Evolutionary conservation across 2,329 filamentous ascomycete genomes (phyloP), one percentile per base, ranked within the genome.

Genomic region (Apiospora malaysiana): DNA sequence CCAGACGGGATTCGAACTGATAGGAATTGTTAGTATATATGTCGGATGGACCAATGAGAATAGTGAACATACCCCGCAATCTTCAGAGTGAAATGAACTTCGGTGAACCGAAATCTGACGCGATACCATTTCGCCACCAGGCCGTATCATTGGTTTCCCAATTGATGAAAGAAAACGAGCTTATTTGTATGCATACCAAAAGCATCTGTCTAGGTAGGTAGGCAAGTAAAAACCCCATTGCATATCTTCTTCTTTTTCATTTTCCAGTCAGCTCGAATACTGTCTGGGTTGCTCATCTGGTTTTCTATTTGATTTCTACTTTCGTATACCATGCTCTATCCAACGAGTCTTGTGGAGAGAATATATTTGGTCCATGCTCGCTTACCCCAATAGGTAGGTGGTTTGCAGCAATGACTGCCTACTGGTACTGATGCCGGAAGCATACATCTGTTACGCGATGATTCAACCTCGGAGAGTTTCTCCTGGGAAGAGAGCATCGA

Each of bases 1-100:
- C 67, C 67, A 68, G 67, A 68, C 67, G 67, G 67, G 67, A 68
- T 68, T 68, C 67, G 67, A 68, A 68, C 67, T 42, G 40, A 42
- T 10, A 10, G 40, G 8, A 2, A 14, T 2, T 42, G 40, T 42
- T 42, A 42, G 40, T 42, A 42, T 9, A 42, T 42, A 14, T 10
- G 8, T 2, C 8, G 10, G 40, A 6, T 42, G 40, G 8, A 42
- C 40, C 12, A 42, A 14, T 42, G 2, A 42, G 40, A 42, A 14
- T 42, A 9, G 2, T 10, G 40, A 42, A 42, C 40, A 42, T 42
- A 42, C 40, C 40, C 67, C 67, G 67, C 67, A 68, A 68, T 68
- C 67, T 68, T 68, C 67, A 68, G 67, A 46, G 65, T 3, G 7
- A 1, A 27, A 4, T 40, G 27, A 4, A 32, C 32, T 32, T n/a